phyloP scores from a whole-genome alignment of 305 asterid species.

The Rubia peregrina region DNA sequence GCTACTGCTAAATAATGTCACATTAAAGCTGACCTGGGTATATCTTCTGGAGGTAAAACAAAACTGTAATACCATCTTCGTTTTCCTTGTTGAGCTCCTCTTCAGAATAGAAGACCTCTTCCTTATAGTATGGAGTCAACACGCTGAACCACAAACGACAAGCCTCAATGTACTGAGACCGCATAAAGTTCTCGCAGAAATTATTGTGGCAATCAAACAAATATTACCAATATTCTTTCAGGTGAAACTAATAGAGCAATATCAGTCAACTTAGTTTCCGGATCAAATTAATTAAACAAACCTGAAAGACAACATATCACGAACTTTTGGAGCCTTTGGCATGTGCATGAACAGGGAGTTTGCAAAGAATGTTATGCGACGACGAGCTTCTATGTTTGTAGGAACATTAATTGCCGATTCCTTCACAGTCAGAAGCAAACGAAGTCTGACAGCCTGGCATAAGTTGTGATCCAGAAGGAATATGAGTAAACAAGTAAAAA shows the following conservation, averaged over 20 bases:
- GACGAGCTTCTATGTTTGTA: conserved; percentile 89
- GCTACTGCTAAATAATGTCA: conserved; percentile 12
- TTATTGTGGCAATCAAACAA: conserved; percentile 2
- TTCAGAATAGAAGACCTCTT: conserved; percentile 90
- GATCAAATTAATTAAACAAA: conserved; percentile 28
- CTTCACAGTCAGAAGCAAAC: conserved; percentile 86
- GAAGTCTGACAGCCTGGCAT: conserved; percentile 81
- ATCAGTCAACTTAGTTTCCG: conserved; percentile 1
- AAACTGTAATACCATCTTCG: conserved; percentile 88
- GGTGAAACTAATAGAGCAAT: conserved; percentile 19
- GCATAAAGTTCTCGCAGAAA: background rate
- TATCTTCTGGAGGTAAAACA: conserved; percentile 88
- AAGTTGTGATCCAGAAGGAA: conserved; percentile 17
- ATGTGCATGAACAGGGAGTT: conserved; percentile 94
- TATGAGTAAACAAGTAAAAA: conserved; percentile 12
- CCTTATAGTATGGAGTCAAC: conserved; percentile 89
- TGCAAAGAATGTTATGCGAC: conserved; percentile 91
- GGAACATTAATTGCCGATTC: conserved; percentile 98
- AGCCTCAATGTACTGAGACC: background rate
- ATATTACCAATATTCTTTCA: conserved; percentile 1
- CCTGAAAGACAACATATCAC: conserved; percentile 97
- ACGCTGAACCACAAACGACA: conserved; percentile 47
- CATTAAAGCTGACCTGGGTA: conserved; percentile 66
- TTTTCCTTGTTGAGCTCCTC: conserved; percentile 84
- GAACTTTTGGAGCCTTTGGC: conserved; percentile 96